Evolutionary conservation across 352 stramenopile genomes (phyloP), one percentile per base, ranked within the genome.

Genomic region (Pythium brassicae): DNA sequence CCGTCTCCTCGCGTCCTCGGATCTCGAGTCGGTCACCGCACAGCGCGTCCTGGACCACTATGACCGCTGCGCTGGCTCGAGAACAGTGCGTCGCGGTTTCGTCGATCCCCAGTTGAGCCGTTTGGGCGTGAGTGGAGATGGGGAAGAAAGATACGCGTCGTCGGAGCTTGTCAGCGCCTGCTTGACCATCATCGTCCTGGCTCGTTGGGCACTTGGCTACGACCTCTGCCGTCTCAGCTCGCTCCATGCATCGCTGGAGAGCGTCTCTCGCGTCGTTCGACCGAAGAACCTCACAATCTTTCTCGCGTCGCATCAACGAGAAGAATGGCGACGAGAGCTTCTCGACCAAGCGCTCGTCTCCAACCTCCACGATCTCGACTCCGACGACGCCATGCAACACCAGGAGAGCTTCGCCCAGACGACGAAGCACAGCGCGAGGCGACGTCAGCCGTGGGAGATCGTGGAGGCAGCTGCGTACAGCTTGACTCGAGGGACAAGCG

Each of bases 231-330:
- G 32, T 37, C 32, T 7, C 14, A 11, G 8, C 23, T 39, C 43
- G 19, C 34, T 49, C 40, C 9, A 26, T 23, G 19, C 46, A 61
- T 10, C 15, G 27, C n/a, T n/a, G 20, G 19, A 54, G 39, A 35
- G 55, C 46, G 3, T 61, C 46, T 49, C 42, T 44, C 19, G 53
- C n/a, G 9, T 50, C 35, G 20, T 53, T 4, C 9, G 55, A 61
- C 29, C 46, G 35, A 29, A 55, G 3, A 25, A 43, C 12, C 10
- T 34, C 11, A 20, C 48, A 34, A 32, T 55, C 46, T 17, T 42
- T n/a, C 0, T 48, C 46, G 46, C 23, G 35, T 15, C 10, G 15
- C 2, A 61, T 26, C n/a, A 45, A 50, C 9, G 55, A 43, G 39
- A 61, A 61, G 14, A 61, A 12, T 7, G 34, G 49, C 9, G 54